Evolutionary conservation across 2,329 filamentous ascomycete species (phyloP), one percentile per base, ranked within the genome.

Genomic region (Metarhizium robertsii): DNA sequence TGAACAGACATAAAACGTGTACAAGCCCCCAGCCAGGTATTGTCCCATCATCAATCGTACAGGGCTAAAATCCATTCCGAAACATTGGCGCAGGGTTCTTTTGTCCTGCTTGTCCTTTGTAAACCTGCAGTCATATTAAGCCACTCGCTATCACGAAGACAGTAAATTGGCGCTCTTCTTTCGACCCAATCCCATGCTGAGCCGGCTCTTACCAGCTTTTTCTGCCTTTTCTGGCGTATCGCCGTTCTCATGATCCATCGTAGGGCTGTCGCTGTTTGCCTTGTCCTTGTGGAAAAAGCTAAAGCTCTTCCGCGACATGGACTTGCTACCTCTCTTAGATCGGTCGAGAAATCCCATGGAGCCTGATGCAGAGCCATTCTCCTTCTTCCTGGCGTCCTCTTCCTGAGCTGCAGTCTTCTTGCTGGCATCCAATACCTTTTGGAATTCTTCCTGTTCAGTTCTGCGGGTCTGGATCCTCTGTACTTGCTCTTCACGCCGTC

Each of bases 261-360:
- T 61, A 36, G 58, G 32, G 29, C 40, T 34, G 10, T 57, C 56
- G 34, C 64, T 63, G 52, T 55, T 36, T 64, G 61, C 62, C 66
- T 73, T 78, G 58, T 81, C 78, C 58, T 81, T 83, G 62, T 78
- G 75, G 42, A 86, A 72, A 65, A 88, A 87, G 36, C 79, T 81
- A 64, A 89, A 85, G 61, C 88, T 87, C 69, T 87, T 90, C 59
- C 86, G 83, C 51, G 88, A 82, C 74, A 95, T 80, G 60, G 88
- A 91, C 73, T 89, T 92, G 68, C 86, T 90, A 10, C 83, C 83
- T 54, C 85, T 79, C 61, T 85, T 81, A 60, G 88, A 84, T 48
- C 88, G 79, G 63, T 82, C 83, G 46, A 94, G 73, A 34, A 83
- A 75, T 5, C 76, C 73, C 34, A 68, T 67, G 53, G 64, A 67